These are phyloP conservation scores for Leptodermis oblonga DNA, from an alignment of 257 asterid genomes.

Conservation along the genomic window DNA sequence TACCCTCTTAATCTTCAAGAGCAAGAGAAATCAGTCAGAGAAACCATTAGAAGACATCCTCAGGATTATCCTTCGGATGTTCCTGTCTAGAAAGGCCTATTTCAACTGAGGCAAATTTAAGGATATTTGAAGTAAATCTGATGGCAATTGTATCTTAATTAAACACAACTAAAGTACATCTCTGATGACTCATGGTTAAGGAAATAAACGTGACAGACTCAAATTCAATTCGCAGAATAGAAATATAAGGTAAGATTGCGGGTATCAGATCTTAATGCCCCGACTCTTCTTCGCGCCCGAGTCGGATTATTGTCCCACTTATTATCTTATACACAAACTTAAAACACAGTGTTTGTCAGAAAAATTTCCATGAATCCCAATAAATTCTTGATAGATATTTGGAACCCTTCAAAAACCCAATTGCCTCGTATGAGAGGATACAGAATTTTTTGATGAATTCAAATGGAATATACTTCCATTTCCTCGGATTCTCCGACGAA, in stretches of 20 bases:
- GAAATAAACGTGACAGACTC: too few relatives aligned
- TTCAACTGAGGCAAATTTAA: neutral
- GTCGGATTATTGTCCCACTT: too few relatives aligned
- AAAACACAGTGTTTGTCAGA: too few relatives aligned
- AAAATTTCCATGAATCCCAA: neutral
- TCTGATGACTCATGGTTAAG: too few relatives aligned
- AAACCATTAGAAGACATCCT: conserved; percentile 46
- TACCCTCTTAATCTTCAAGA: conserved; percentile 57
- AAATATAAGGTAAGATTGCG: too few relatives aligned
- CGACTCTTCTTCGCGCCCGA: too few relatives aligned
- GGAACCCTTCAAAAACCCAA: too few relatives aligned
- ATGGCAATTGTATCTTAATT: neutral
- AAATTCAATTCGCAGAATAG: too few relatives aligned
- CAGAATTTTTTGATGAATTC: neutral
- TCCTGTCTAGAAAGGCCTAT: conserved; percentile 39
- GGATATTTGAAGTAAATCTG: neutral
- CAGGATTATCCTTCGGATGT: conserved; percentile 80
- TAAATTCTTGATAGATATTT: neutral
- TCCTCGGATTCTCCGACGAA: conserved; percentile 5
- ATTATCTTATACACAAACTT: too few relatives aligned
- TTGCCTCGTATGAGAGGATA: too few relatives aligned
- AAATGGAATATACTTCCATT: neutral
- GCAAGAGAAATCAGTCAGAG: conserved; percentile 63
- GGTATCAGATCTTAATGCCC: too few relatives aligned
- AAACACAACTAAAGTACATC: neutral